These are phyloP conservation scores for Malania oleifera DNA, from an alignment of 164 flowering plant species.

Conservation along the genomic window DNA sequence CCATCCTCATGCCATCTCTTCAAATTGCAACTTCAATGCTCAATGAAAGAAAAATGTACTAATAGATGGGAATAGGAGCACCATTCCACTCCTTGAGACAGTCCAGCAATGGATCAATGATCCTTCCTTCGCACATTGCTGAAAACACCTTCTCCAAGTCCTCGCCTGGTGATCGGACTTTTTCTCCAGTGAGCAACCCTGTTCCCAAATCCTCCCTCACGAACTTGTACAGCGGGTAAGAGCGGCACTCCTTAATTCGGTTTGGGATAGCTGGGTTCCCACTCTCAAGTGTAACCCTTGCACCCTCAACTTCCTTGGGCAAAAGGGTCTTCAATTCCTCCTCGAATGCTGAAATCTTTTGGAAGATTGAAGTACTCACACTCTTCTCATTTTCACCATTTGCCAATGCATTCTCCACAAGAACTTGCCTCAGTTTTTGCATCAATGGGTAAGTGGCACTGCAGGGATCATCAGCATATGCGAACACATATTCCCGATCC, in stretches of 20 bases:
- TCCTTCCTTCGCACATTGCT: constrained; percentile 17
- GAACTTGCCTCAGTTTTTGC: constrained; percentile 30
- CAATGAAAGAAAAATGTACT: no score
- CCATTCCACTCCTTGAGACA: constrained; percentile 28
- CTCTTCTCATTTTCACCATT: constrained; percentile 24
- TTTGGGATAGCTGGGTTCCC: constrained; percentile 18
- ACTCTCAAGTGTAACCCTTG: constrained; percentile 14
- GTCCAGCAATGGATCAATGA: constrained; percentile 23
- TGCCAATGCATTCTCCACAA: constrained; percentile 24
- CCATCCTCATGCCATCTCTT: no score
- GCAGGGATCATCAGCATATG: constrained; percentile 27
- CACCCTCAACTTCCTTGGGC: constrained; percentile 27
- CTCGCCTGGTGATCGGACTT: constrained; percentile 22
- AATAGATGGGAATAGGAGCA: constrained; percentile 25
- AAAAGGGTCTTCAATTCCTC: not conserved
- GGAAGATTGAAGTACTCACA: constrained; percentile 17
- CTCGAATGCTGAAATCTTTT: constrained; percentile 14
- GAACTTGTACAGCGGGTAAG: constrained; percentile 22
- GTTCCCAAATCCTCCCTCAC: constrained; percentile 19
- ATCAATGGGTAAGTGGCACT: constrained; percentile 22
- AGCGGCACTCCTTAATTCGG: constrained; percentile 19
- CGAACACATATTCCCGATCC: constrained; percentile 23
- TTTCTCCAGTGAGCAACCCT: constrained; percentile 19
- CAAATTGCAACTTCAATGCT: no score
- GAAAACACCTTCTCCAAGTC: constrained; percentile 24